Percentiles rank a stretch among this genome's conserved stretches.
phyloP scores from a whole-genome alignment of 2,329 filamentous ascomycete genomes.

The Colletotrichum echinochloae region DNA sequence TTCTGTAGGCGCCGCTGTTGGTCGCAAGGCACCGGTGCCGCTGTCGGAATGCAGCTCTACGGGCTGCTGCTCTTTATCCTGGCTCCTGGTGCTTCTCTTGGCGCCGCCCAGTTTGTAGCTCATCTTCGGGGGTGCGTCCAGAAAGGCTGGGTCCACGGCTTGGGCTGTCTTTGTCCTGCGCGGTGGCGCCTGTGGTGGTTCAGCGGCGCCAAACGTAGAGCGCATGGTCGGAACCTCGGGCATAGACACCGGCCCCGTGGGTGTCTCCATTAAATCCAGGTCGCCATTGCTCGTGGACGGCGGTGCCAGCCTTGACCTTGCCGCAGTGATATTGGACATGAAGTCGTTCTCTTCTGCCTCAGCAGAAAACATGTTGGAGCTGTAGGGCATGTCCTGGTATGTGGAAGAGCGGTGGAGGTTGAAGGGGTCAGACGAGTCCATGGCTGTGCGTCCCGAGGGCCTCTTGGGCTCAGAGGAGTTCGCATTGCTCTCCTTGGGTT shows the following conservation, averaged over 20 bases:
- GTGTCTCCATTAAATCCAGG: conserved; percentile 74
- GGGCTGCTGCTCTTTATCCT: conserved; percentile 51
- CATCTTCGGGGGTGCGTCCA: conserved; percentile 74
- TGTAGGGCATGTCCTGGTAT: conserved; percentile 54
- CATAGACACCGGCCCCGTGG: conserved; percentile 60
- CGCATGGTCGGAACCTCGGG: conserved; percentile 53
- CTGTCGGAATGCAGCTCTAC: conserved; percentile 58
- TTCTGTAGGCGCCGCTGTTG: conserved; percentile 65
- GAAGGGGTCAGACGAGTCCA: conserved; percentile 63
- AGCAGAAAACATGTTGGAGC: conserved; percentile 54
- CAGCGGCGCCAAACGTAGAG: conserved; percentile 47
- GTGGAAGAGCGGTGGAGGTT: conserved; percentile 57
- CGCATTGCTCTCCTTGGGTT: conserved; percentile 52
- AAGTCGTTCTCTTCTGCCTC: conserved; percentile 65
- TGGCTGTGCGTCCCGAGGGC: conserved; percentile 52
- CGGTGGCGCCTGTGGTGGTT: conserved; percentile 64
- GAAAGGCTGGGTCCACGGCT: conserved; percentile 60
- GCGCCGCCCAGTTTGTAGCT: conserved; percentile 66
- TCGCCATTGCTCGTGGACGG: conserved; percentile 53
- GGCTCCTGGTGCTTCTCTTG: conserved; percentile 55
- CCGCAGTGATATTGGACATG: conserved; percentile 66
- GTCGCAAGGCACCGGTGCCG: conserved; percentile 50
- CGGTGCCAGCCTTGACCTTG: conserved; percentile 59
- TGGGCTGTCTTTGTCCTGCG: conserved; percentile 68
- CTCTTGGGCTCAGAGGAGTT: conserved; percentile 59